These are phyloP conservation scores for Cladosporium sp. DNA, from an alignment of 2,329 filamentous ascomycete species.

Conservation along the genomic window DNA sequence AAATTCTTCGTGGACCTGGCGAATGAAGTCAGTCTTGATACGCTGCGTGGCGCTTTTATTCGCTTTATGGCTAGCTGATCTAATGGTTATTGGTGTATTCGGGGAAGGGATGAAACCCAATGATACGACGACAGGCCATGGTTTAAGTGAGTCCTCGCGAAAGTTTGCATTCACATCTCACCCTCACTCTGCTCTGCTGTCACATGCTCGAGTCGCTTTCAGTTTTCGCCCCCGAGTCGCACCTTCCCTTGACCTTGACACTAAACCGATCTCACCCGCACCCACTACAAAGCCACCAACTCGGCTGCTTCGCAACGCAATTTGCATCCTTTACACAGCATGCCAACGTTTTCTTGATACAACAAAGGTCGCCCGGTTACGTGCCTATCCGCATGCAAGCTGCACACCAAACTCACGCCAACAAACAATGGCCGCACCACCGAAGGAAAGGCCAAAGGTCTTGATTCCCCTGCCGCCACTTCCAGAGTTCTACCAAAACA, in stretches of 20 bases:
- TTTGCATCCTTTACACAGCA: background rate
- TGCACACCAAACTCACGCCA: background rate
- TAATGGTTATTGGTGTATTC: background rate
- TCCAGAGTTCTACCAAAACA: constrained; percentile 28
- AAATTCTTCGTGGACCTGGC: constrained; percentile 21
- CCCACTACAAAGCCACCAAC: background rate
- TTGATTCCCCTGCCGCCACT: constrained; percentile 32
- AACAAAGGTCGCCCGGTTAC: constrained; percentile 2
- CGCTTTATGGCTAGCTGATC: constrained; percentile 17
- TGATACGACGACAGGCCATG: background rate
- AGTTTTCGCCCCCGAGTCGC: background rate
- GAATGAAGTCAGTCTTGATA: constrained; percentile 22
- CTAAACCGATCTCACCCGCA: background rate
- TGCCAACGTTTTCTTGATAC: background rate
- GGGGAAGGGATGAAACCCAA: background rate
- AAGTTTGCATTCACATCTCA: background rate
- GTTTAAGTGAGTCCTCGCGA: background rate
- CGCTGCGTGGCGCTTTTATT: constrained; percentile 17
- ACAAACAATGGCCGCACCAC: constrained; percentile 17
- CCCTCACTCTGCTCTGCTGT: background rate
- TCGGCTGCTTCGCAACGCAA: background rate
- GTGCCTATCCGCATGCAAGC: background rate
- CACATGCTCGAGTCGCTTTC: background rate
- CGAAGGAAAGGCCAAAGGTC: constrained; percentile 10
- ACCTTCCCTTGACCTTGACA: background rate